phyloP scores from a whole-genome alignment of 331 rosid genomes.

The Acacia concinna region DNA sequence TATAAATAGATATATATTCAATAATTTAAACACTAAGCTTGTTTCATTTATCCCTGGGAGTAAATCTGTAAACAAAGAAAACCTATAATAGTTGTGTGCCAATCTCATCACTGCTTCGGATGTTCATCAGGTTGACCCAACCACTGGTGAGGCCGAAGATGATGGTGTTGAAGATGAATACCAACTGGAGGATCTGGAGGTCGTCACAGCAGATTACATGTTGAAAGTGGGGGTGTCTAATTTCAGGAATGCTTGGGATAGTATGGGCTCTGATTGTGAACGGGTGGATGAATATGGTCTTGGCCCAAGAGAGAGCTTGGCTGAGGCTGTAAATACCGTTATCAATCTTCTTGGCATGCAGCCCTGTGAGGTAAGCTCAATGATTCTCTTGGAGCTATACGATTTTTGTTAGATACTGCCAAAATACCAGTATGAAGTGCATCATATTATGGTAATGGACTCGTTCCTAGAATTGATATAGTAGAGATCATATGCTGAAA shows the following conservation, averaged over 20 bases:
- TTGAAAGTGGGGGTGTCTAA: slow-evolving; percentile 83
- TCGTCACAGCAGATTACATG: slow-evolving; percentile 86
- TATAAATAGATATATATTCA: slow-evolving; percentile 6
- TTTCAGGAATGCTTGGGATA: slow-evolving; percentile 98
- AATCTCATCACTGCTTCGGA: slow-evolving; percentile 33
- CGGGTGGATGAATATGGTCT: slow-evolving; percentile 93
- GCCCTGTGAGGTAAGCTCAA: slow-evolving; percentile 82
- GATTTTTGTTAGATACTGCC: slow-evolving; percentile 20
- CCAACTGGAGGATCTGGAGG: slow-evolving; percentile 94
- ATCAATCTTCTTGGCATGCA: slow-evolving; percentile 90
- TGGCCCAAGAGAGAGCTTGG: slow-evolving; percentile 92
- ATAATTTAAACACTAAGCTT: slow-evolving; percentile 5
- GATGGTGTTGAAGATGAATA: slow-evolving; percentile 98
- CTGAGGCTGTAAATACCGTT: slow-evolving; percentile 88
- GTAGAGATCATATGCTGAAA: neutral
- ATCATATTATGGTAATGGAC: neutral
- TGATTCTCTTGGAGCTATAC: neutral
- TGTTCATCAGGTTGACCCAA: slow-evolving; percentile 74
- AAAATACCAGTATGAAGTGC: neutral
- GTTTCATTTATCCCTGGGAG: slow-evolving; percentile 17
- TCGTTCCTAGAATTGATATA: slow-evolving; percentile 4
- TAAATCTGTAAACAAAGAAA: slow-evolving; percentile 4
- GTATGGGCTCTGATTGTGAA: slow-evolving; percentile 74
- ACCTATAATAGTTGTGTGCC: slow-evolving; percentile 13
- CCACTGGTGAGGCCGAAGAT: slow-evolving; percentile 88